Conservation (phyloP, 345 rosid species). For the Mallotus nudiflorus region DNA sequence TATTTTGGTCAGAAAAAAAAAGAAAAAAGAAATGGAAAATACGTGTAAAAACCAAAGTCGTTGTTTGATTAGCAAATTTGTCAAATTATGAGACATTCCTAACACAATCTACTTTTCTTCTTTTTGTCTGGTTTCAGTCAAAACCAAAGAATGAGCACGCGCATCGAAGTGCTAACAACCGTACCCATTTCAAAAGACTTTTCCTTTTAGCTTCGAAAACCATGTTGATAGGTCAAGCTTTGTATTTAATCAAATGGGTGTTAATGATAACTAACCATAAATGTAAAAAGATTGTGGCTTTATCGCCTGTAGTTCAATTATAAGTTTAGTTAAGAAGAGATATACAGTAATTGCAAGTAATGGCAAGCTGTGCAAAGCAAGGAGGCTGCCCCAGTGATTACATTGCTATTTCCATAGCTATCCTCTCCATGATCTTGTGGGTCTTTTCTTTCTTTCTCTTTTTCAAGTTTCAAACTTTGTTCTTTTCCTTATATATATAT, state of each 20-base stretch:
- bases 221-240: background rate
- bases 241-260: background rate
- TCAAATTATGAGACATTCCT: background rate
- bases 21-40: too few species aligned
- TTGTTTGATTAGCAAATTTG: too few species aligned
- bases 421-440: constrained; percentile 59
- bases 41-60: too few species aligned
- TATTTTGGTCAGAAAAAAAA: too few species aligned
- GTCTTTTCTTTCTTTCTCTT: constrained; percentile 3
- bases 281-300: background rate
- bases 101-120: background rate
- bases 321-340: background rate
- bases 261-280: background rate
- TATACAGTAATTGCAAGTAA: constrained; percentile 25
- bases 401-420: constrained; percentile 60
- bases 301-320: background rate
- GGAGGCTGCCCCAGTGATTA: constrained; percentile 94
- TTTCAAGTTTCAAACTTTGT: background rate
- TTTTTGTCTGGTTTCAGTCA: background rate
- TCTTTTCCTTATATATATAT: background rate
- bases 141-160: background rate
- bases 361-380: constrained; percentile 52
- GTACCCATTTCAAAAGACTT: background rate
- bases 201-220: constrained; percentile 2
- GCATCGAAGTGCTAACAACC: background rate